These are phyloP conservation scores for Polytrichum formosum DNA, from an alignment of 225 moss, liverwort and hornwort species.

Conservation along the genomic window DNA sequence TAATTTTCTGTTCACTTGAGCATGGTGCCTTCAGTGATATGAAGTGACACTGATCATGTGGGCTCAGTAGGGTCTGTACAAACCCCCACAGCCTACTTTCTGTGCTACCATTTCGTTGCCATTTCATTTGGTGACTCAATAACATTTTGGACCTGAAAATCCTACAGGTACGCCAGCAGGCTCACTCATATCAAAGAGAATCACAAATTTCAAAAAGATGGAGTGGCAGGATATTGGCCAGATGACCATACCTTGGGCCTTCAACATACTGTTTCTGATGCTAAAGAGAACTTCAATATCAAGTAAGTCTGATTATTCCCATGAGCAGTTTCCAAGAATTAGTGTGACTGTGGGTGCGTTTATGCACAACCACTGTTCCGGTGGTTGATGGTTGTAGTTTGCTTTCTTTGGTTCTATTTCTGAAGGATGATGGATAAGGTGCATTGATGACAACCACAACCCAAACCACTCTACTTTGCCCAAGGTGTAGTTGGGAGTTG, in stretches of 20 bases:
- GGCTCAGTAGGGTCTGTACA: neutral
- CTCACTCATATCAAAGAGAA: slow-evolving; percentile 83
- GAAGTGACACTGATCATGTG: neutral
- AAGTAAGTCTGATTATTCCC: slow-evolving; percentile 50
- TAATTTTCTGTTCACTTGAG: no score
- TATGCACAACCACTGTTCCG: no score
- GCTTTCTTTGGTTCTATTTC: no score
- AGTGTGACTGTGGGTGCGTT: no score
- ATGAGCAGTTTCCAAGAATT: no score
- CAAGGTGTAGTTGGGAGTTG: no score
- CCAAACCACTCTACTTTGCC: no score
- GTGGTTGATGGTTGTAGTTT: no score
- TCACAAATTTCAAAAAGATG: slow-evolving; percentile 77
- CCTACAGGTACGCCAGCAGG: slow-evolving; percentile 83
- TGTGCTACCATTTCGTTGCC: neutral
- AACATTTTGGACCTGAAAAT: neutral
- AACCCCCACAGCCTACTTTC: neutral
- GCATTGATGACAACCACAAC: no score
- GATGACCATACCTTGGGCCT: slow-evolving; percentile 67
- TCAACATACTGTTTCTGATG: slow-evolving; percentile 57
- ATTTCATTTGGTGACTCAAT: no score
- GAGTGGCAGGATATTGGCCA: slow-evolving; percentile 46
- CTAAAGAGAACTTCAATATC: slow-evolving; percentile 67
- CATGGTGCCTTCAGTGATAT: neutral
- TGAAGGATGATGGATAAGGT: no score